Conservation (phyloP, 805 yeast genomes). For the Spathaspora gorwiae region DNA sequence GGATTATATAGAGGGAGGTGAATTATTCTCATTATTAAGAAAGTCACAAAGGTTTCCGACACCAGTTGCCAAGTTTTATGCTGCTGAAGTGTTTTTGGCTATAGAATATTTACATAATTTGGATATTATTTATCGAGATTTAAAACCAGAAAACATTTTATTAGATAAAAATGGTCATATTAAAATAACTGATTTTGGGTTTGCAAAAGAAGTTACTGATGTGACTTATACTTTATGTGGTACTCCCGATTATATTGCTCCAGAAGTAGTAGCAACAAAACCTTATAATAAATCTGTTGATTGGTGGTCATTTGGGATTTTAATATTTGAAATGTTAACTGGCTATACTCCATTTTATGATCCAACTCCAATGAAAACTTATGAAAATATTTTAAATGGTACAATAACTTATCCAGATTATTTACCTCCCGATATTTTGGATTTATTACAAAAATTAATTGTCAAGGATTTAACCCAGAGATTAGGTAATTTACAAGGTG, state of each 20-base stretch:
- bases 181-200: constrained; percentile 58
- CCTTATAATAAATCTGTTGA: constrained; percentile 61
- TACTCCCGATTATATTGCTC: constrained; percentile 62
- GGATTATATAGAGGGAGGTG: constrained; percentile 66
- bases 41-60: constrained; percentile 58
- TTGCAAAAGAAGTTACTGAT: constrained; percentile 57
- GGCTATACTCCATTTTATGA: constrained; percentile 63
- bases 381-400: constrained; percentile 54
- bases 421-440: constrained; percentile 51
- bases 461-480: constrained; percentile 53
- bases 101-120: constrained; percentile 56
- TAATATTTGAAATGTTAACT: constrained; percentile 58
- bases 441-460: constrained; percentile 46
- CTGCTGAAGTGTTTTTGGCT: constrained; percentile 58
- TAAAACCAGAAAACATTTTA: constrained; percentile 58
- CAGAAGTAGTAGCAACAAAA: constrained; percentile 60
- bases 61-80: constrained; percentile 60
- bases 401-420: constrained; percentile 50
- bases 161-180: constrained; percentile 58
- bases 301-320: constrained; percentile 63
- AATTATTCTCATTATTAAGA: constrained; percentile 50
- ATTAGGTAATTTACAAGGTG: constrained; percentile 55
- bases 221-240: constrained; percentile 62
- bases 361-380: constrained; percentile 60
- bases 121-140: constrained; percentile 56